phyloP scores from a whole-genome alignment of 2,329 filamentous ascomycete genomes.

The Colletotrichum euphorbiae region DNA sequence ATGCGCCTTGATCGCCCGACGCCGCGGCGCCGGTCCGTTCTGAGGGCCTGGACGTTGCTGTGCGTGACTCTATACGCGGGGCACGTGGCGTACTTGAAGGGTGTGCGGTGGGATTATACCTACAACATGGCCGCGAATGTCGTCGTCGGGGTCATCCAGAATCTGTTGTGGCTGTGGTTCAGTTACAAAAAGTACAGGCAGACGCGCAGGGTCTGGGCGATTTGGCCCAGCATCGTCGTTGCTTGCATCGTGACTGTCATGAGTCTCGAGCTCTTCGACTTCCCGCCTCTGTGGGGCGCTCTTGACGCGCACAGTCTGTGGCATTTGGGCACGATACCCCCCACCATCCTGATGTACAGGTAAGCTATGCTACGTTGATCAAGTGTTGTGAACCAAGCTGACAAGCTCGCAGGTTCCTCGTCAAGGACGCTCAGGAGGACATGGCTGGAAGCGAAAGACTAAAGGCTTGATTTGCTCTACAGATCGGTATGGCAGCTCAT shows the following conservation, averaged over 20 bases:
- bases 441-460: constrained; percentile 74
- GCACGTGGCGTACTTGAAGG: constrained; percentile 86
- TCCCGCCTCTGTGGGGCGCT: constrained; percentile 83
- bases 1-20: constrained; percentile 79
- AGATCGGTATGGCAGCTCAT: neutral
- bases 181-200: constrained; percentile 79
- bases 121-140: constrained; percentile 99
- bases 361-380: constrained; percentile 62
- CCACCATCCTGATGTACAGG: constrained; percentile 94
- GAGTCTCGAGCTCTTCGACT: constrained; percentile 96
- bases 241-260: constrained; percentile 93
- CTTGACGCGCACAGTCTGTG: constrained; percentile 95
- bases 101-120: constrained; percentile 92
- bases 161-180: constrained; percentile 88
- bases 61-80: constrained; percentile 78
- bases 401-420: constrained; percentile 73
- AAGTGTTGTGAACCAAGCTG: neutral
- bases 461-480: constrained; percentile 68
- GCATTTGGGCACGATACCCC: constrained; percentile 93
- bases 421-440: constrained; percentile 88
- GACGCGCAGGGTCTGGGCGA: constrained; percentile 80
- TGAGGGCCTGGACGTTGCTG: constrained; percentile 79
- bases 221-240: constrained; percentile 91
- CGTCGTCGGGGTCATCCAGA: constrained; percentile 80
- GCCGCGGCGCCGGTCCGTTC: constrained; percentile 58